A percentile compares a stretch with the other conserved stretches of the same genome.
phyloP scores from a whole-genome alignment of 768 basidiomycete genomes.

The Sistotremastrum niveocremeum region DNA sequence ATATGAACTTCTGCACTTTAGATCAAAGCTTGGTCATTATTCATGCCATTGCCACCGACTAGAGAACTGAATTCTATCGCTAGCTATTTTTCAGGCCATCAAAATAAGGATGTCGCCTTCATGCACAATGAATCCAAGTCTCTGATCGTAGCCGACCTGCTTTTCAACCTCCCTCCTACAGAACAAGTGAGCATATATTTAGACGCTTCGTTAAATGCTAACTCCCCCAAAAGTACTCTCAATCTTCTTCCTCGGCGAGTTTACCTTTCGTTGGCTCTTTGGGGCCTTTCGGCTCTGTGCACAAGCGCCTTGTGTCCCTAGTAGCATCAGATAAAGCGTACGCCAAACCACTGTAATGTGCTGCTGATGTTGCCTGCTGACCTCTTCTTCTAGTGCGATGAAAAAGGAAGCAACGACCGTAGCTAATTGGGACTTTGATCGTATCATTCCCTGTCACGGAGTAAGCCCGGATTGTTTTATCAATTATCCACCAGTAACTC shows the following conservation, averaged over 20 bases:
- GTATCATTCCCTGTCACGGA: slow-evolving; percentile 64
- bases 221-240: slow-evolving; percentile 13
- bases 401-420: slow-evolving; percentile 32
- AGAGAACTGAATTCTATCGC: neutral
- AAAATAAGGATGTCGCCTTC: slow-evolving; percentile 76
- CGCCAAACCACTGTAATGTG: slow-evolving; percentile 5
- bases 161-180: slow-evolving; percentile 67
- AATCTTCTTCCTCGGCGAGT: slow-evolving; percentile 11
- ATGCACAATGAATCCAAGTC: slow-evolving; percentile 59
- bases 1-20: slow-evolving; percentile 5
- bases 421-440: slow-evolving; percentile 56
- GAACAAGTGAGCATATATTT: slow-evolving; percentile 42
- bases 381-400: slow-evolving; percentile 16
- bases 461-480: slow-evolving; percentile 14
- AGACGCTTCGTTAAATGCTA: neutral
- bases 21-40: slow-evolving; percentile 37
- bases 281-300: slow-evolving; percentile 15
- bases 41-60: neutral
- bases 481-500: slow-evolving; percentile 9
- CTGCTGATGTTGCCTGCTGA: neutral
- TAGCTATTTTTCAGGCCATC: slow-evolving; percentile 58
- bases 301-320: neutral
- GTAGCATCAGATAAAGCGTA: slow-evolving; percentile 18
- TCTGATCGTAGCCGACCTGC: slow-evolving; percentile 67
- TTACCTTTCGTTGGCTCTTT: neutral